Conservation (phyloP, 768 basidiomycete species). For the Tulasnella sp. region DNA sequence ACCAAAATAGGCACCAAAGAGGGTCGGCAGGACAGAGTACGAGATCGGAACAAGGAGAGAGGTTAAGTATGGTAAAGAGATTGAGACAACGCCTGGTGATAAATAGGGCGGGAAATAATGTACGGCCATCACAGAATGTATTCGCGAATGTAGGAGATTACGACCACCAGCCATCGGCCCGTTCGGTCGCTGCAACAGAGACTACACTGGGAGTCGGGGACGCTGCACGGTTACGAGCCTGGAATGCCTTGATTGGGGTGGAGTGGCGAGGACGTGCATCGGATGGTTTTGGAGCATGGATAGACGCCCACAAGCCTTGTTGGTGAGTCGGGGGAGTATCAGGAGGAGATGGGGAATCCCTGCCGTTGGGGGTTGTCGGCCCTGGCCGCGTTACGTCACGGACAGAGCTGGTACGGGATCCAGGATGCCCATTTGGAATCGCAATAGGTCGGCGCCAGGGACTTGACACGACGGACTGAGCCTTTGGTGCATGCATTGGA, state of each 20-base stretch:
- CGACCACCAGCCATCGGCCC: constrained; percentile 76
- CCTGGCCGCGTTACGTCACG: constrained; percentile 17
- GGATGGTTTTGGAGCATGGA: constrained; percentile 46
- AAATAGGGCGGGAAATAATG: neutral
- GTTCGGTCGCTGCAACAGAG: constrained; percentile 65
- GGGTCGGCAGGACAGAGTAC: neutral
- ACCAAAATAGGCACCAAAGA: neutral
- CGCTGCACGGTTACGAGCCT: constrained; percentile 37
- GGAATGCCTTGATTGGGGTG: constrained; percentile 28
- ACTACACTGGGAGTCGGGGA: constrained; percentile 76
- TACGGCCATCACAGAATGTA: neutral
- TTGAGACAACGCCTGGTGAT: neutral
- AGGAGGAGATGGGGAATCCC: neutral
- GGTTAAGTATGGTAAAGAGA: neutral
- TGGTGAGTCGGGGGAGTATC: constrained; percentile 47
- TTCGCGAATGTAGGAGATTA: constrained; percentile 35
- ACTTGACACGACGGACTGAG: neutral
- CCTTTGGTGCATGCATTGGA: neutral
- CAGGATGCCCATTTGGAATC: neutral
- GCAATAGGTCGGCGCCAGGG: neutral
- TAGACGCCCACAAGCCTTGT: constrained; percentile 70
- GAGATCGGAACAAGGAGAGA: neutral
- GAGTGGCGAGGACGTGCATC: constrained; percentile 38
- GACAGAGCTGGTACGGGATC: constrained; percentile 5
- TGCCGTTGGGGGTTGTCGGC: constrained; percentile 19